Base-by-base conservation (phyloP, 2,329 filamentous ascomycete species). In the Orbilia brochopaga region DNA sequence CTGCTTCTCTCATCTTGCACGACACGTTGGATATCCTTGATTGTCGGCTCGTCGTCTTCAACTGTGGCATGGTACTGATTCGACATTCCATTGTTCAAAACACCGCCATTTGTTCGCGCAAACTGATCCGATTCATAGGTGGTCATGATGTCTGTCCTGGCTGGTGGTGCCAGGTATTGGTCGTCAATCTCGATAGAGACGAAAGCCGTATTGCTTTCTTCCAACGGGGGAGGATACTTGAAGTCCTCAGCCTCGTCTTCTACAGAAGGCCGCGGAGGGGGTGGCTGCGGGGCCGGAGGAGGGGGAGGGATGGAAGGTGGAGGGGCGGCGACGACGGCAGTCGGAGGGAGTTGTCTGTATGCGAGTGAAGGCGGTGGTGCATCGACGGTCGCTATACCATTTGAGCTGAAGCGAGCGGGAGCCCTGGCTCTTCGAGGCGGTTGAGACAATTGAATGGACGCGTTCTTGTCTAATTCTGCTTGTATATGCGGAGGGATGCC, bases 381-480 rank as follows among this genome's bases (percentile, higher is more conserved):
- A 61, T 75, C 59, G 44, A 73, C 73, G 59, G 76, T 77, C 73
- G 75, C 75, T 75, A 77, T 75, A 76, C 76, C 76, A 77, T 77
- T 77, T 75, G 75, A 76, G 69, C 75, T 76, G 59, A 76, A 76
- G 13, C 75, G 65, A 24, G 76, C 76, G 19, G 76, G 76, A 53
- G 65, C 73, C 42, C 61, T 72, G 10, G 60, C 60, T 50, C 74
- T 65, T 35, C 58, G 59, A 46, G 73, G 74, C 46, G 63, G 73
- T 50, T 64, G 66, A 53, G 66, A 59, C 32, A 70, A 40, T 51
- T 70, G 66, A 32, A 70, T 70, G 55, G 66, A 64, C 66, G 66
- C 66, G 66, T 70, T 70, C 66, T 60, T 70, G 66, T 70, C 66
- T 53, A 70, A 70, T 37, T 70, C 66, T 44, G 66, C 66, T 56